Evolutionary conservation across 495 filamentous ascomycete genomes (phyloP).

Genomic region (Penicillium paxilli): DNA sequence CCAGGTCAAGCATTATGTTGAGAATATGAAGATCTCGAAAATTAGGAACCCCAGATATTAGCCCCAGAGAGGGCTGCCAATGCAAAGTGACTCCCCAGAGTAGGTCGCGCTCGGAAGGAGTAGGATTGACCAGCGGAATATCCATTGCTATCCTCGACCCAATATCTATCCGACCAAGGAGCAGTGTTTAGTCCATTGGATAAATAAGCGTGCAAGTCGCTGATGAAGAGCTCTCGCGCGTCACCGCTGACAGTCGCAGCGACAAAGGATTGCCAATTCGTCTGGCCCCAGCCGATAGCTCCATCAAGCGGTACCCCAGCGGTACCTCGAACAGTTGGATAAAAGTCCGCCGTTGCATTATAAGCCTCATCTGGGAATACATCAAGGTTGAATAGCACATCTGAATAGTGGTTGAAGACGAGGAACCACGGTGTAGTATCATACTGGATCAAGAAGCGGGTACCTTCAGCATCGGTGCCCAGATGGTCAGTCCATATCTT

Average conservation of each 20-base stretch:
- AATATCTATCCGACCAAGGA: constrained; percentile 41
- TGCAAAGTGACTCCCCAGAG: constrained; percentile 22
- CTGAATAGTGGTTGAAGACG: constrained; percentile 41
- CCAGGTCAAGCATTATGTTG: no score
- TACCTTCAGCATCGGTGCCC: constrained; percentile 33
- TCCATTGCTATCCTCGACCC: constrained; percentile 16
- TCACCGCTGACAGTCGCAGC: constrained; percentile 26
- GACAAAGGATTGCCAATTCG: constrained; percentile 37
- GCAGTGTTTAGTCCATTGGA: constrained; percentile 38
- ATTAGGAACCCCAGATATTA: background rate
- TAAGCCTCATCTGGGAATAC: constrained; percentile 36
- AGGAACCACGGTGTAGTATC: constrained; percentile 33
- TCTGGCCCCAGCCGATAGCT: constrained; percentile 36
- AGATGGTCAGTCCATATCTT: constrained; percentile 38
- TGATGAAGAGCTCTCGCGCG: constrained; percentile 26
- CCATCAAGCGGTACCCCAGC: constrained; percentile 36
- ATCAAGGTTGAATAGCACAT: constrained; percentile 36
- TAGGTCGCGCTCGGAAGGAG: constrained; percentile 21
- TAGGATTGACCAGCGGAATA: constrained; percentile 13
- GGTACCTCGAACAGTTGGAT: constrained; percentile 25
- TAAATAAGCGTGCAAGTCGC: constrained; percentile 38
- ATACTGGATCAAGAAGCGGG: constrained; percentile 42
- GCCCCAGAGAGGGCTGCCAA: constrained; percentile 14
- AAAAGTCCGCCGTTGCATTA: constrained; percentile 34
- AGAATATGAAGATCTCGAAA: no score